phyloP scores from a whole-genome alignment of 2,329 filamentous ascomycete species.

The Paracorniculantispora psalliotae region DNA sequence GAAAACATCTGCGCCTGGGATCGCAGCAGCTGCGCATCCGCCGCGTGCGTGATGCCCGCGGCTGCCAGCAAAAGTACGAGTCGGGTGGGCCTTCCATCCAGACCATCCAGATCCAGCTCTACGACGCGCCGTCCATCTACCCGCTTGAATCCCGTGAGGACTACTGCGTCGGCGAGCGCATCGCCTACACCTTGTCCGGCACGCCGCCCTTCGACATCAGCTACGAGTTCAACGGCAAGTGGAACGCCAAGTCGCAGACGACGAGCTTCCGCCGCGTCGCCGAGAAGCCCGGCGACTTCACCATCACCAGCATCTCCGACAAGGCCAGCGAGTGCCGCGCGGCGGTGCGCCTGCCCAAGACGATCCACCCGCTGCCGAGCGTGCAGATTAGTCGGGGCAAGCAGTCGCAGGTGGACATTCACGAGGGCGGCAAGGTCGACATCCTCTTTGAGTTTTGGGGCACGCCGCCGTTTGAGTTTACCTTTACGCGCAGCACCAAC shows the following conservation, averaged over 20 bases:
- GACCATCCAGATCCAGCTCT: conserved; percentile 86
- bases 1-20: conserved; percentile 79
- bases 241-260: conserved; percentile 72
- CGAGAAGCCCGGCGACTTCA: conserved; percentile 83
- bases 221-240: conserved; percentile 80
- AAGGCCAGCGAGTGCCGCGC: conserved; percentile 84
- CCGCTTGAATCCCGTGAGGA: conserved; percentile 78
- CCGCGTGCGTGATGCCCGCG: conserved; percentile 79
- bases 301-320: conserved; percentile 81
- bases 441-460: conserved; percentile 95
- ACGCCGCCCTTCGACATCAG: conserved; percentile 88
- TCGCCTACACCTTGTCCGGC: conserved; percentile 87
- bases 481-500: conserved; percentile 88
- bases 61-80: conserved; percentile 77
- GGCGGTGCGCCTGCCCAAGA: conserved; percentile 69
- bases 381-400: conserved; percentile 84
- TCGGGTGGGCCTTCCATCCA: conserved; percentile 71
- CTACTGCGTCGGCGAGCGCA: conserved; percentile 92
- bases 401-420: conserved; percentile 81
- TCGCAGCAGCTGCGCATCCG: conserved; percentile 84
- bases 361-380: conserved; percentile 86
- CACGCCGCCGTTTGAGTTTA: conserved; percentile 95
- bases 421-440: conserved; percentile 91
- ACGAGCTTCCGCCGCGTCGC: conserved; percentile 91
- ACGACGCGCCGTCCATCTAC: conserved; percentile 87